Percentiles rank a stretch among this genome's conserved stretches.
Conservation (phyloP, 106 monocot genomes). For the Dactylorhiza incarnata region DNA sequence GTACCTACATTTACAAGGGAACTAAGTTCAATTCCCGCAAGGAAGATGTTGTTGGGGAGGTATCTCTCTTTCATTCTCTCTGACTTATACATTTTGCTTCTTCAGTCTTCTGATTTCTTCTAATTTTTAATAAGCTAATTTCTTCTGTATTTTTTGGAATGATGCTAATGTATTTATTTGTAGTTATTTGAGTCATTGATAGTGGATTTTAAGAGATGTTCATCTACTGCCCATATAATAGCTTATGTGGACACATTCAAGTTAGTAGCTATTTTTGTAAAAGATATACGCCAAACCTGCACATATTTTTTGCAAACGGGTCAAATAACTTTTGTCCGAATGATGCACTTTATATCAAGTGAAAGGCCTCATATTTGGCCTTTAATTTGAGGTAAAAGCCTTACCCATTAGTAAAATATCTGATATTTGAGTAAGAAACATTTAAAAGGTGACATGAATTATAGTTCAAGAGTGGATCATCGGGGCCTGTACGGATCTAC, state of each 20-base stretch:
- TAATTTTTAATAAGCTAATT: not conserved
- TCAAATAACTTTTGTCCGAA: not conserved
- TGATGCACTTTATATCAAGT: not conserved
- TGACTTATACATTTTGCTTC: not conserved
- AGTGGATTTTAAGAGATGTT: not conserved
- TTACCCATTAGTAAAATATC: not conserved
- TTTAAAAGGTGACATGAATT: too few species aligned
- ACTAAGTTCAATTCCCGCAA: constrained; percentile 99
- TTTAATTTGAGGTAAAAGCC: not conserved
- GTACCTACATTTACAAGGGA: constrained; percentile 95
- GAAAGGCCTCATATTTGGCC: not conserved
- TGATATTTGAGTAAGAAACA: not conserved
- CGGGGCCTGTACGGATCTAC: too few species aligned
- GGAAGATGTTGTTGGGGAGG: constrained; percentile 88
- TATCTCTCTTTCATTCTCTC: constrained; percentile 7
- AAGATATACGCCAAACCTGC: not conserved
- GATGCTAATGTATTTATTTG: not conserved
- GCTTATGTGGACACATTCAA: not conserved
- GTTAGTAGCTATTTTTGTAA: not conserved
- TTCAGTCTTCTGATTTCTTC: not conserved
- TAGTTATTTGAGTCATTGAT: not conserved
- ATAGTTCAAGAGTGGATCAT: too few species aligned
- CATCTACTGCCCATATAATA: not conserved
- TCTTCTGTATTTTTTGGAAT: not conserved
- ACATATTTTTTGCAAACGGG: not conserved